Percentiles rank a stretch among this genome's conserved stretches.
phyloP scores from a whole-genome alignment of 805 yeast species.

The Candida arabinofermentans region DNA sequence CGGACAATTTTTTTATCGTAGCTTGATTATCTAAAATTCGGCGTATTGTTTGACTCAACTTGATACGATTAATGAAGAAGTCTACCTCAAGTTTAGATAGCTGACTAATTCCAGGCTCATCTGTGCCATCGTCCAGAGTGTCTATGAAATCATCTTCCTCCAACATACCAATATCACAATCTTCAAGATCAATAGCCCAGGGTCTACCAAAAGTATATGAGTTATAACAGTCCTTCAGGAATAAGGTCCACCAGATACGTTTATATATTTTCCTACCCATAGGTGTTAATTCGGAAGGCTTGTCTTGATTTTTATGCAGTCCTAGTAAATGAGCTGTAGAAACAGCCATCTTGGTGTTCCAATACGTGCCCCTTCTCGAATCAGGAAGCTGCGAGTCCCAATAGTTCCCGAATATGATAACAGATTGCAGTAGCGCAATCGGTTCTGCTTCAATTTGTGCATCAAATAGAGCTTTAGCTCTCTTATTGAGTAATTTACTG shows the following conservation, averaged over 20 bases:
- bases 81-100: slow-evolving; percentile 37
- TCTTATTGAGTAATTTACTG: slow-evolving; percentile 52
- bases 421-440: slow-evolving; percentile 55
- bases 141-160: slow-evolving; percentile 60
- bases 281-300: slow-evolving; percentile 6
- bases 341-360: slow-evolving; percentile 62
- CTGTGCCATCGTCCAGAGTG: slow-evolving; percentile 34
- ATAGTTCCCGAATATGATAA: slow-evolving; percentile 59
- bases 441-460: slow-evolving; percentile 66
- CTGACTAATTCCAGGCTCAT: background rate
- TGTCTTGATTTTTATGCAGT: slow-evolving; percentile 48
- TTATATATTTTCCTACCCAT: slow-evolving; percentile 45
- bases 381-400: slow-evolving; percentile 75
- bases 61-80: slow-evolving; percentile 58
- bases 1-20: slow-evolving; percentile 18
- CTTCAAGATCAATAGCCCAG: slow-evolving; percentile 59
- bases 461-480: slow-evolving; percentile 75
- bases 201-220: slow-evolving; percentile 75
- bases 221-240: slow-evolving; percentile 59
- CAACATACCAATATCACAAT: slow-evolving; percentile 77
- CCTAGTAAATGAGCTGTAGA: slow-evolving; percentile 75
- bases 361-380: slow-evolving; percentile 60
- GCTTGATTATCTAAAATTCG: slow-evolving; percentile 35
- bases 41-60: slow-evolving; percentile 63
- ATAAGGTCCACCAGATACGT: slow-evolving; percentile 75